These are phyloP conservation scores for Pleurozium schreberi DNA, from an alignment of 225 moss, liverwort and hornwort species.

Conservation along the genomic window DNA sequence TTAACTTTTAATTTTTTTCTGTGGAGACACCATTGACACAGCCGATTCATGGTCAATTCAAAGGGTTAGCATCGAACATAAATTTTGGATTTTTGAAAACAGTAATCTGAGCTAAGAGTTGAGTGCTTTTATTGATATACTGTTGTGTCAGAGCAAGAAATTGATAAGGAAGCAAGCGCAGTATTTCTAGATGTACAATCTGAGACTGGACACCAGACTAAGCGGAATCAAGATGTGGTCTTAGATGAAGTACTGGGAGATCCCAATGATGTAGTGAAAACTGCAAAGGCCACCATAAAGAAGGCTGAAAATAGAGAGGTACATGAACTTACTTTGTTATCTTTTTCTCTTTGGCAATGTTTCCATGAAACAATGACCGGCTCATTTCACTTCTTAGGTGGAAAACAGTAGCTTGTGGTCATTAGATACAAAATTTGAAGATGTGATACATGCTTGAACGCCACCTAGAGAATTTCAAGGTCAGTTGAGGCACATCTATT, in stretches of 20 bases:
- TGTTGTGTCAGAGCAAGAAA: constrained; percentile 22
- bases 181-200: constrained; percentile 29
- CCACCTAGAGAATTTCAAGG: background rate
- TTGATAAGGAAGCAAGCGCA: constrained; percentile 41
- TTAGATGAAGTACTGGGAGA: constrained; percentile 72
- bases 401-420: background rate
- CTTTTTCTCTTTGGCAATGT: background rate
- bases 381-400: background rate
- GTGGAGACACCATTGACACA: background rate
- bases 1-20: background rate
- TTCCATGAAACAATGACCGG: background rate
- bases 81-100: background rate
- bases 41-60: background rate
- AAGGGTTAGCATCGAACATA: background rate
- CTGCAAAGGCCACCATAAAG: constrained; percentile 52
- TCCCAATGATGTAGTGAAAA: constrained; percentile 57
- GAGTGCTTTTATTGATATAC: background rate
- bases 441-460: background rate
- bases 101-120: background rate
- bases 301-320: constrained; percentile 63
- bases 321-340: background rate
- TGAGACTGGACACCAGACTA: constrained; percentile 14
- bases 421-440: background rate
- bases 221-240: constrained; percentile 46
- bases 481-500: background rate